These are phyloP conservation scores for Phoenix dactylifera DNA, from an alignment of 176 grass and related monocot species.

Conservation along the genomic window DNA sequence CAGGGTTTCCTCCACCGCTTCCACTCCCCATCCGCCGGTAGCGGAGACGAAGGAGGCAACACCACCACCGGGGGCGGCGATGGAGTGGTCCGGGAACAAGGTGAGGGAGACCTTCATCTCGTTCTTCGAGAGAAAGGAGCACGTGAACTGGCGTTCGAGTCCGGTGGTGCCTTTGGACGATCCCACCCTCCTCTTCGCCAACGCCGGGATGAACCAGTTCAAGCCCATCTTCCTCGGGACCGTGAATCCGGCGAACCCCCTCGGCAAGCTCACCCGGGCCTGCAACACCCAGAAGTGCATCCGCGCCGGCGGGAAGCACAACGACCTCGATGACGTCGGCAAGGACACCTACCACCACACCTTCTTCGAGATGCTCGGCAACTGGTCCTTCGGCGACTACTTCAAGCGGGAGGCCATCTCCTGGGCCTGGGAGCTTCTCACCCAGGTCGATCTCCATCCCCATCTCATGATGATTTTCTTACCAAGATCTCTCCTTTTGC, in stretches of 20 bases:
- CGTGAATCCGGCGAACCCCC: slow-evolving; percentile 54
- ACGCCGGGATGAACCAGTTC: slow-evolving; percentile 97
- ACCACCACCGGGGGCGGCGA: neutral
- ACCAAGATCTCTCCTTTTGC: neutral
- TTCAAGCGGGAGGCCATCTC: slow-evolving; percentile 89
- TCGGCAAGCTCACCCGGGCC: slow-evolving; percentile 48
- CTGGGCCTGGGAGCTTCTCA: slow-evolving; percentile 95
- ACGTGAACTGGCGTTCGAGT: slow-evolving; percentile 68
- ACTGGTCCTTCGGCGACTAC: slow-evolving; percentile 94
- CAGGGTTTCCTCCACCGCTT: neutral
- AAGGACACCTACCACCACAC: slow-evolving; percentile 99
- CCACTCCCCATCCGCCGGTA: neutral
- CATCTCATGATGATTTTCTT: too few species aligned
- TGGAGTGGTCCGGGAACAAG: slow-evolving; percentile 42
- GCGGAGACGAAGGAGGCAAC: neutral
- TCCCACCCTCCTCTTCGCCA: slow-evolving; percentile 93
- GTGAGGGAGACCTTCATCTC: slow-evolving; percentile 45
- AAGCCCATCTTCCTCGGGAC: slow-evolving; percentile 89
- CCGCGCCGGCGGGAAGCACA: slow-evolving; percentile 91
- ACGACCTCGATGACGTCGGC: slow-evolving; percentile 97
- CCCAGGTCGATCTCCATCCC: slow-evolving; percentile 24
- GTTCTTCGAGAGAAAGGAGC: slow-evolving; percentile 54
- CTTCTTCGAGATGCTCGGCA: slow-evolving; percentile 98
- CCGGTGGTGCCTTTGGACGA: slow-evolving; percentile 79
- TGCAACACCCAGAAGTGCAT: slow-evolving; percentile 96